A percentile compares a stretch with the other conserved stretches of the same genome.
Conservation (phyloP, 2,329 filamentous ascomycete genomes). For the Cyphellophora attinorum region DNA sequence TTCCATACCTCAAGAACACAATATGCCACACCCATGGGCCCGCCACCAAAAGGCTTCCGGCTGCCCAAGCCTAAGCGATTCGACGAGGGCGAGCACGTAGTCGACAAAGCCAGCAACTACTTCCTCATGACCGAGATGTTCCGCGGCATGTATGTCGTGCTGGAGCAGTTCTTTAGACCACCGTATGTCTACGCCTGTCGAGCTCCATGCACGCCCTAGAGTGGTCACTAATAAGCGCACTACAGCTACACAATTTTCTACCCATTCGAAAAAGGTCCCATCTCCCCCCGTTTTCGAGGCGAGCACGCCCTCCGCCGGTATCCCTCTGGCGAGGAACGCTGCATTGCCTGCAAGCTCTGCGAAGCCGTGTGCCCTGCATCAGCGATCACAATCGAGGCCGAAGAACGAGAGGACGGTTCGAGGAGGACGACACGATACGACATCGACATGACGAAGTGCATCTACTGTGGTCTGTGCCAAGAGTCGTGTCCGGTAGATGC, state of each 20-base stretch:
- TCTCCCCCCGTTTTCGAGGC: conserved; percentile 94
- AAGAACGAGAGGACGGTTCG: conserved; percentile 93
- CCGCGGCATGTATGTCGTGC: conserved; percentile 91
- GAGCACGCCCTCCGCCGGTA: conserved; percentile 95
- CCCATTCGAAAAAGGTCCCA: conserved; percentile 97
- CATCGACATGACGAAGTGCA: conserved; percentile 99
- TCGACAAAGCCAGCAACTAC: conserved; percentile 83
- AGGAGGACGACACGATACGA: conserved; percentile 95
- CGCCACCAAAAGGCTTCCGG: conserved; percentile 73
- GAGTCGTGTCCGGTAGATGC: conserved; percentile 98
- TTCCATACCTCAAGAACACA: conserved; percentile 56
- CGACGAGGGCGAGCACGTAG: conserved; percentile 69
- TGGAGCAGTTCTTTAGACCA: conserved; percentile 97
- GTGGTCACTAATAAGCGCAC: not conserved
- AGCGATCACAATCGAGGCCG: conserved; percentile 97
- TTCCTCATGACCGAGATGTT: conserved; percentile 94
- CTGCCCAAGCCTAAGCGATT: conserved; percentile 63
- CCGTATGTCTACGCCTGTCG: conserved; percentile 57
- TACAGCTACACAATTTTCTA: conserved; percentile 94
- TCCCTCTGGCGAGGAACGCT: conserved; percentile 94
- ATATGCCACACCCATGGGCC: conserved; percentile 59
- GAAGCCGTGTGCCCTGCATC: conserved; percentile 97
- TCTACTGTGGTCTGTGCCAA: conserved; percentile 99
- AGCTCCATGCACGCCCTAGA: conserved; percentile 2
- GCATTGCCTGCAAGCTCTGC: conserved; percentile 99